These are phyloP conservation scores for Salinomyces thailandicus DNA, from an alignment of 2,329 filamentous ascomycete genomes.

Conservation along the genomic window DNA sequence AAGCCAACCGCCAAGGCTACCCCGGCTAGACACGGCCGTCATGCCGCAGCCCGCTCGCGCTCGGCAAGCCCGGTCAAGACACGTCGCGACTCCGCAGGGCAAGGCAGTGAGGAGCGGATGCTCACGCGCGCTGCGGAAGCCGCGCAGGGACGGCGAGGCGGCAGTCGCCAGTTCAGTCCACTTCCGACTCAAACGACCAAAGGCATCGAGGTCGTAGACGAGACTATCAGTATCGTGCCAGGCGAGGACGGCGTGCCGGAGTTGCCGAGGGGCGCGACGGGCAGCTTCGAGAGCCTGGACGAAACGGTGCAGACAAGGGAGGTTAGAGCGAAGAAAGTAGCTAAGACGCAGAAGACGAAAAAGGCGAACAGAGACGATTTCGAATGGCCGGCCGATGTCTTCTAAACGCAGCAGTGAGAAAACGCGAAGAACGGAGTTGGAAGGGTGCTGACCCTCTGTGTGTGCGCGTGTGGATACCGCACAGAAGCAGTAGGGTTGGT, in stretches of 20 bases:
- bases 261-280: slow-evolving; percentile 10
- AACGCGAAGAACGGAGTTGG: too few relatives aligned
- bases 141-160: slow-evolving; percentile 11
- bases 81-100: slow-evolving; percentile 11
- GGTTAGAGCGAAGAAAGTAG: too few relatives aligned
- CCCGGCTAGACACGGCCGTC: slow-evolving; percentile 17
- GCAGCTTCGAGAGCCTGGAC: slow-evolving; percentile 7
- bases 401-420: too few relatives aligned
- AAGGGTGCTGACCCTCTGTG: too few relatives aligned
- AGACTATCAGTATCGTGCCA: slow-evolving; percentile 13
- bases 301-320: too few relatives aligned
- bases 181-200: slow-evolving; percentile 8
- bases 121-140: slow-evolving; percentile 16
- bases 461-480: too few relatives aligned
- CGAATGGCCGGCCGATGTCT: slow-evolving; percentile 28
- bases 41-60: slow-evolving; percentile 13
- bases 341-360: slow-evolving; percentile 1
- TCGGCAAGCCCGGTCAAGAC: slow-evolving; percentile 19
- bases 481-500: too few relatives aligned
- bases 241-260: slow-evolving; percentile 14
- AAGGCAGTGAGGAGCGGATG: slow-evolving; percentile 12
- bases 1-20: slow-evolving; percentile 22
- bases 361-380: slow-evolving; percentile 12
- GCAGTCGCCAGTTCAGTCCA: slow-evolving; percentile 13
- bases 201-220: slow-evolving; percentile 10